Percentiles rank a stretch among this genome's conserved stretches.
phyloP scores from a whole-genome alignment of 257 asterid genomes.

The Nicotiana tomentosiformis region DNA sequence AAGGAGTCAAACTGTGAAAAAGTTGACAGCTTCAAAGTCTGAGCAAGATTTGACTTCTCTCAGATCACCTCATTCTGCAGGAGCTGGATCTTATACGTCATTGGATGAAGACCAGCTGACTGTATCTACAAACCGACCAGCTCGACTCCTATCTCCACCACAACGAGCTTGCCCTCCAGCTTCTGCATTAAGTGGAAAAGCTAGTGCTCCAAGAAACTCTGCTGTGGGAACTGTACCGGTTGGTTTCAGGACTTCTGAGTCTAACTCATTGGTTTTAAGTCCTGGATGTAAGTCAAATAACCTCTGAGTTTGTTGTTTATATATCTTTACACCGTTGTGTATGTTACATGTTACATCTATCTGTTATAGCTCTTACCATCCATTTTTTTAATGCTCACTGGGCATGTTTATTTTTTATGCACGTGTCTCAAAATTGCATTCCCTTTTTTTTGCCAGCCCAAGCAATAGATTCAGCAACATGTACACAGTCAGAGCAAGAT shows the following conservation, averaged over 20 bases:
- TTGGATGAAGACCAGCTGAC: slow-evolving; percentile 52
- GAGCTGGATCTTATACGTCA: slow-evolving; percentile 44
- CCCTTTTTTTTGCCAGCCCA: slow-evolving; percentile 34
- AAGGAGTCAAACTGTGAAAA: slow-evolving; percentile 46
- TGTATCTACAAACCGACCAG: slow-evolving; percentile 37
- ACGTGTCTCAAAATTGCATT: neutral
- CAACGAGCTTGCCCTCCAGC: slow-evolving; percentile 33
- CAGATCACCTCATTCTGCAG: slow-evolving; percentile 58
- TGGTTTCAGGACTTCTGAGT: slow-evolving; percentile 38
- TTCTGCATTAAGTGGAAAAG: slow-evolving; percentile 34
- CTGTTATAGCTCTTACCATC: neutral
- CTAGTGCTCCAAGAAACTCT: slow-evolving; percentile 36
- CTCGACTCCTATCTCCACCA: slow-evolving; percentile 39
- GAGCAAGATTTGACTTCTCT: slow-evolving; percentile 83
- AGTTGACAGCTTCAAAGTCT: slow-evolving; percentile 63
- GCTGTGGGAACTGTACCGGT: slow-evolving; percentile 39
- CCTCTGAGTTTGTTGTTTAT: neutral
- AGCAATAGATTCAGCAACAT: slow-evolving; percentile 41
- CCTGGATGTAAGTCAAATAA: slow-evolving; percentile 55
- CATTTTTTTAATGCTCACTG: neutral
- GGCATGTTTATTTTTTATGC: neutral
- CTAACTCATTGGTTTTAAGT: slow-evolving; percentile 51
- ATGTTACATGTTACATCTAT: neutral
- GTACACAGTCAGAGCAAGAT: slow-evolving; percentile 38
- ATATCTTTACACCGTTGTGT: slow-evolving; percentile 7